These are phyloP conservation scores for Auricularia auricula-judae DNA, from an alignment of 768 basidiomycete species.

Conservation along the genomic window DNA sequence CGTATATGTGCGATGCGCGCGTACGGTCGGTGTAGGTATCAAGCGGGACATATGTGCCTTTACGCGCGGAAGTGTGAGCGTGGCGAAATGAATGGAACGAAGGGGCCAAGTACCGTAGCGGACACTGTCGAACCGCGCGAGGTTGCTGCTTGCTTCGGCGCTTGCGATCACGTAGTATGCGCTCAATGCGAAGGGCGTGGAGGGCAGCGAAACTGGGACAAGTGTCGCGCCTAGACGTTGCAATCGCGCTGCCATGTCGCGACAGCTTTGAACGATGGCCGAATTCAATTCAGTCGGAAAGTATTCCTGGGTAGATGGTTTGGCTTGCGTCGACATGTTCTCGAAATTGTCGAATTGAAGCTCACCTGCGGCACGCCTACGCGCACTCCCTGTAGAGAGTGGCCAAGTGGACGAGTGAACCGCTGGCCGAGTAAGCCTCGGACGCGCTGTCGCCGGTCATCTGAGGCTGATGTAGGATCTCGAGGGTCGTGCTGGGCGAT, in stretches of 20 bases:
- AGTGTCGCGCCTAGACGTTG: constrained; percentile 50
- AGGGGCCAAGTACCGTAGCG: constrained; percentile 50
- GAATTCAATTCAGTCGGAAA: constrained; percentile 59
- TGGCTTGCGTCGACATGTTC: not conserved
- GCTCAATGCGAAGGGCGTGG: constrained; percentile 62
- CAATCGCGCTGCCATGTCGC: constrained; percentile 33
- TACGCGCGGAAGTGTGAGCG: not conserved
- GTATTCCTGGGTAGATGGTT: constrained; percentile 44
- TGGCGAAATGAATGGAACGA: constrained; percentile 18
- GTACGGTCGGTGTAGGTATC: constrained; percentile 30
- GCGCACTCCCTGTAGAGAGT: constrained; percentile 38
- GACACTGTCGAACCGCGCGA: constrained; percentile 83
- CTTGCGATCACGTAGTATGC: constrained; percentile 95
- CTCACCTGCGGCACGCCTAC: constrained; percentile 67
- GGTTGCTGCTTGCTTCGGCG: constrained; percentile 87
- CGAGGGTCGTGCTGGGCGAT: constrained; percentile 47
- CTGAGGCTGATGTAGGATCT: constrained; percentile 64
- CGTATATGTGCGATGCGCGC: constrained; percentile 48
- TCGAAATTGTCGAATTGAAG: constrained; percentile 2
- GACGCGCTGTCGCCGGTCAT: constrained; percentile 19
- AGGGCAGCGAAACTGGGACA: constrained; percentile 63
- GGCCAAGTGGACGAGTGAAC: not conserved
- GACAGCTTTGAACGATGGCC: constrained; percentile 33
- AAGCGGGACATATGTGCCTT: constrained; percentile 17
- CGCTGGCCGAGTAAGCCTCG: not conserved